Conservation (phyloP, 768 basidiomycete genomes). For the Cyclocybe cylindracea region DNA sequence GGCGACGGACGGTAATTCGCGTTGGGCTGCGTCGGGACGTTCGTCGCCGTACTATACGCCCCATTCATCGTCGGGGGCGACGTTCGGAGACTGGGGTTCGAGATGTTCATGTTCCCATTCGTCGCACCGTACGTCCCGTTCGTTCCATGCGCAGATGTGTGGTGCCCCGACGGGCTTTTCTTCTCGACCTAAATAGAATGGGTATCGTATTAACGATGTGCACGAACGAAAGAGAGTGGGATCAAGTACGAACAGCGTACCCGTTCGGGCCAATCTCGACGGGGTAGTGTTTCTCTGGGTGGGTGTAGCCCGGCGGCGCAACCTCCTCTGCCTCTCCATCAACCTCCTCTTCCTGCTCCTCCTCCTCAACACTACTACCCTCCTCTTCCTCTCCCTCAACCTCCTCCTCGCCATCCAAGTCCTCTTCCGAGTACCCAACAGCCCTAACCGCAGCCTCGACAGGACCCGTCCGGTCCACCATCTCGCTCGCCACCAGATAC, state of each 20-base stretch:
- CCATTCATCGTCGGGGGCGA: too few relatives aligned
- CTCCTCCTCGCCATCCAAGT: slow-evolving; percentile 42
- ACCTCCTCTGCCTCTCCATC: slow-evolving; percentile 44
- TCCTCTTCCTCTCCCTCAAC: slow-evolving; percentile 62
- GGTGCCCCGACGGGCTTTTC: slow-evolving; percentile 6
- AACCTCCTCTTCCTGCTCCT: slow-evolving; percentile 35
- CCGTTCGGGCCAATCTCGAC: slow-evolving; percentile 53
- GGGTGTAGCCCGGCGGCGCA: slow-evolving; percentile 65
- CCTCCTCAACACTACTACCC: slow-evolving; percentile 45
- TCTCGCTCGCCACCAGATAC: slow-evolving; percentile 92
- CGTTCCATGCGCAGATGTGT: neutral
- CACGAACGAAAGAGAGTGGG: neutral
- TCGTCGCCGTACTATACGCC: too few relatives aligned
- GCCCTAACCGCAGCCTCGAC: slow-evolving; percentile 90
- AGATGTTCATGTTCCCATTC: too few relatives aligned
- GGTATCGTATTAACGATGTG: neutral
- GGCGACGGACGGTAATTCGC: too few relatives aligned
- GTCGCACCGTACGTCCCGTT: too few relatives aligned
- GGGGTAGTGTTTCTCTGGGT: slow-evolving; percentile 37
- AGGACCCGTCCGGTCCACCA: slow-evolving; percentile 89
- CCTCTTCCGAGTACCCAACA: slow-evolving; percentile 87
- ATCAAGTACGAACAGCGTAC: slow-evolving; percentile 55
- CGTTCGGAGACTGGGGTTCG: too few relatives aligned
- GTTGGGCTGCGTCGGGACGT: too few relatives aligned
- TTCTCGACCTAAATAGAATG: slow-evolving; percentile 17